Base-by-base conservation (phyloP, 805 yeast species). In the Candida golubevii region DNA sequence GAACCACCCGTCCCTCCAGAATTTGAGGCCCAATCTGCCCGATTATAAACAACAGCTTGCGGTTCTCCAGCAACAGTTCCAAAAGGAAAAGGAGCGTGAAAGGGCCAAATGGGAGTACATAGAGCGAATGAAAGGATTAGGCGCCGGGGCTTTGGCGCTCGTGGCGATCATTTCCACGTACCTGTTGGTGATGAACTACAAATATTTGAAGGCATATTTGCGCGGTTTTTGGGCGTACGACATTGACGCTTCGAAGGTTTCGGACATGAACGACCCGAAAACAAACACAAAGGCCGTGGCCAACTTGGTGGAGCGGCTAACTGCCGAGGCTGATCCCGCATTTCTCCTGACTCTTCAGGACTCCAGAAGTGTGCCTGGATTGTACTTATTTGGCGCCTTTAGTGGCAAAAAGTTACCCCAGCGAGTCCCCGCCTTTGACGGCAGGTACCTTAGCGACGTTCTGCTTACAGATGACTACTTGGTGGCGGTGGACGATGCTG, bases 401-500 rank as follows among this genome's bases (percentile, higher is more conserved):
- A 39, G 67, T 55, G 38, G 68, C 57, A 48, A 69, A 70, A 50
- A 60, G 41, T 60, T 75, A 7, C 95, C 96, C 4, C 60, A 73
- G 27, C 71, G 95, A 55, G 62, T 85, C 6, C 66, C 72, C 1
- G 75, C 72, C 51, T 88, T 91, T 54, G 88, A 88, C 57, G 75
- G 76, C 33, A 73, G 74, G 65, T 55, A 69, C 12, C 62, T 88
- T 28, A 70, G 74, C 38, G 83, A 80, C 56, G 78, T 90, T 5
- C 67, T 71, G 15, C 57, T 88, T 2, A 68, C 73, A 23, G 72
- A 71, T 6, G 63, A 59, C 42, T 62, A 63, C 11, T 66, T 78
- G 7, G 81, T 77, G 27, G 88, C 88, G 0, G 77, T 88, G 13
- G 78, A 82, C 48, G 71, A 72, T 1, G 76, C 75, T 12, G 98